phyloP scores from a whole-genome alignment of 495 filamentous ascomycete genomes.

The Choiromyces venosus region DNA sequence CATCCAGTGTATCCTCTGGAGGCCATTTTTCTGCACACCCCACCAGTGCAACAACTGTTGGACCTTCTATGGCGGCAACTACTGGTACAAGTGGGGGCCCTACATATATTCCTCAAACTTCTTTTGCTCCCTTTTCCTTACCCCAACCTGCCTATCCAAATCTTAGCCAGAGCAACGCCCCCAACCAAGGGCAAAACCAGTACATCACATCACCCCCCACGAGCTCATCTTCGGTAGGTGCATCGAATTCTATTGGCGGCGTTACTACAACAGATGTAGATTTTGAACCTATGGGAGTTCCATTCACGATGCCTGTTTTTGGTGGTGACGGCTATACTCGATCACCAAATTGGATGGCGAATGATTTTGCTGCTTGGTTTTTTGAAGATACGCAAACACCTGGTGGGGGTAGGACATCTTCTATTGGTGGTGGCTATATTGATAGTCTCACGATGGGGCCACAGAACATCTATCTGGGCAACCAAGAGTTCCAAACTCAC shows the following conservation, averaged over 20 bases:
- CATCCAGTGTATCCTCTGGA: slow-evolving; percentile 27
- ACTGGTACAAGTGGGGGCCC: slow-evolving; percentile 22
- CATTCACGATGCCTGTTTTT: slow-evolving; percentile 75
- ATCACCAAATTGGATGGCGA: slow-evolving; percentile 80
- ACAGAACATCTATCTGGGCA: slow-evolving; percentile 37
- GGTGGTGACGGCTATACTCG: slow-evolving; percentile 71
- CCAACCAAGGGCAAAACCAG: slow-evolving; percentile 45
- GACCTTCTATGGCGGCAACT: slow-evolving; percentile 23
- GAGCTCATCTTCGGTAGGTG: slow-evolving; percentile 44
- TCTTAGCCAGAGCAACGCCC: slow-evolving; percentile 45
- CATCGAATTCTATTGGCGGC: slow-evolving; percentile 42
- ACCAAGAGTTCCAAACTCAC: slow-evolving; percentile 9
- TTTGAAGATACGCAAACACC: slow-evolving; percentile 58
- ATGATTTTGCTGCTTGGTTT: slow-evolving; percentile 86
- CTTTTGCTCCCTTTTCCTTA: slow-evolving; percentile 49
- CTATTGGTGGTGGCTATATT: slow-evolving; percentile 41
- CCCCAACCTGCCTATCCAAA: slow-evolving; percentile 52
- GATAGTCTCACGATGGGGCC: slow-evolving; percentile 43
- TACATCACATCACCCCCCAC: slow-evolving; percentile 46
- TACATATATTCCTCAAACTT: slow-evolving; percentile 26
- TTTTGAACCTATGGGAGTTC: slow-evolving; percentile 61
- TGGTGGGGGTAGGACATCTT: slow-evolving; percentile 25
- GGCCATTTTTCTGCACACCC: slow-evolving; percentile 23
- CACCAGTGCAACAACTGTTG: slow-evolving; percentile 15
- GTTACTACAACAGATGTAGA: slow-evolving; percentile 44